These are phyloP conservation scores for Phaeodactylum tricornutum DNA, from an alignment of 108 stramenopile genomes.

Conservation along the genomic window DNA sequence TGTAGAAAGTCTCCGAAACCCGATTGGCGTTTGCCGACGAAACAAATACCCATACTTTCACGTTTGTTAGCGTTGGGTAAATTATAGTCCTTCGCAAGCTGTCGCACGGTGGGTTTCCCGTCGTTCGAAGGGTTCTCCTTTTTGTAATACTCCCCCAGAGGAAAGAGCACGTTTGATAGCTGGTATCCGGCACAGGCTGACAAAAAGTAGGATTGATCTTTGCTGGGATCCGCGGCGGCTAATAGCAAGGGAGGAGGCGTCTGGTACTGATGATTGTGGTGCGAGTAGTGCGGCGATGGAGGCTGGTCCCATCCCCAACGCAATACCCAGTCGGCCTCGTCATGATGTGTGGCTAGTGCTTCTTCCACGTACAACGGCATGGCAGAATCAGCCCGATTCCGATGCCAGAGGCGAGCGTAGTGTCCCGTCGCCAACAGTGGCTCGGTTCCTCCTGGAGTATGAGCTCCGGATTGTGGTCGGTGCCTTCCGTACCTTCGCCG, in stretches of 20 bases:
- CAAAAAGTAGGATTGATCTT: constrained; percentile 96
- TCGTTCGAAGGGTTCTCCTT: not conserved
- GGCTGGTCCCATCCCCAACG: too few relatives aligned
- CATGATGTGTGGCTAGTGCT: not conserved
- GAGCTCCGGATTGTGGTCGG: too few relatives aligned
- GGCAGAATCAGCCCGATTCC: too few relatives aligned
- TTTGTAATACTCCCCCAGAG: constrained; percentile 79
- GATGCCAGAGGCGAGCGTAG: constrained; percentile 75
- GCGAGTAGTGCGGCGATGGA: too few relatives aligned
- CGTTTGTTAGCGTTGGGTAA: constrained; percentile 77
- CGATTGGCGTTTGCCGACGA: constrained; percentile 79
- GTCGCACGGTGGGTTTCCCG: constrained; percentile 48
- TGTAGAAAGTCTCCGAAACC: constrained; percentile 77
- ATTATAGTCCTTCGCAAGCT: constrained; percentile 51
- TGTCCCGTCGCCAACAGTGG: constrained; percentile 84
- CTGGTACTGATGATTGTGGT: constrained; percentile 7
- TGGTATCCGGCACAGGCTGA: constrained; percentile 49
- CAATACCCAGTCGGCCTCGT: not conserved
- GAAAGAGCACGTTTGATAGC: constrained; percentile 74
- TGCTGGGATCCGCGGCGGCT: constrained; percentile 62
- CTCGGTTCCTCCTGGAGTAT: too few relatives aligned
- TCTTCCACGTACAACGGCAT: constrained; percentile 8
- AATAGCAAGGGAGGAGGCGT: constrained; percentile 41
- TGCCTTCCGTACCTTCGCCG: constrained; percentile 30
- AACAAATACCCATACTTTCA: constrained; percentile 94